Evolutionary conservation across 1,284 basidiomycete genomes (phyloP).

Genomic region (Malassezia brasiliensis): DNA sequence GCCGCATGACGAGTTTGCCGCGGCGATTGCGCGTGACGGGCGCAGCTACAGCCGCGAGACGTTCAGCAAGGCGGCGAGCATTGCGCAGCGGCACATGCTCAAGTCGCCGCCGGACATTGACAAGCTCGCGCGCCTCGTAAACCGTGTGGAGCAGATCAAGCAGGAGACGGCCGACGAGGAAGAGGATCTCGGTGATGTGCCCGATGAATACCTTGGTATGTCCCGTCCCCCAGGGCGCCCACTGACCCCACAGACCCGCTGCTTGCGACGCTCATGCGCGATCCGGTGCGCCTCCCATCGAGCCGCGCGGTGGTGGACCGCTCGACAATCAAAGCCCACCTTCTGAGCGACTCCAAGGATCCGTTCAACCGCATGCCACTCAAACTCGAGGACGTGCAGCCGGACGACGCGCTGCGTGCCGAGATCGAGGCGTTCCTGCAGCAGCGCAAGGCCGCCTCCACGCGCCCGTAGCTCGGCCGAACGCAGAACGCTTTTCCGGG

Average conservation of each 20-base stretch:
- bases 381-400: constrained; percentile 49
- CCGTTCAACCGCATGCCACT: constrained; percentile 50
- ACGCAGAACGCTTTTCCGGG: constrained; percentile 2
- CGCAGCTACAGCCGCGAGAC: constrained; percentile 77
- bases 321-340: constrained; percentile 86
- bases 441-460: constrained; percentile 18
- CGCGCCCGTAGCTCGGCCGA: constrained; percentile 6
- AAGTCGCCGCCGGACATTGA: constrained; percentile 74
- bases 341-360: constrained; percentile 72
- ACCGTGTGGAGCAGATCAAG: constrained; percentile 73
- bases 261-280: constrained; percentile 88
- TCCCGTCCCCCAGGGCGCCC: background rate
- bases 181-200: constrained; percentile 83
- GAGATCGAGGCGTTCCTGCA: constrained; percentile 35
- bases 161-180: constrained; percentile 67
- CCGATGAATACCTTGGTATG: constrained; percentile 71
- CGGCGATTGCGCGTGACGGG: constrained; percentile 82
- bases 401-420: constrained; percentile 31
- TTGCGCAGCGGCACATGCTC: constrained; percentile 60
- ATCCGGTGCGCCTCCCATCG: constrained; percentile 82
- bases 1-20: constrained; percentile 68
- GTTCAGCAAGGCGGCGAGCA: constrained; percentile 69
- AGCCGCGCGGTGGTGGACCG: constrained; percentile 74
- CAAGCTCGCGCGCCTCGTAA: constrained; percentile 63
- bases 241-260: constrained; percentile 62